Base-by-base conservation (phyloP, 176 grass and related monocot species). In the Zizania latifolia region DNA sequence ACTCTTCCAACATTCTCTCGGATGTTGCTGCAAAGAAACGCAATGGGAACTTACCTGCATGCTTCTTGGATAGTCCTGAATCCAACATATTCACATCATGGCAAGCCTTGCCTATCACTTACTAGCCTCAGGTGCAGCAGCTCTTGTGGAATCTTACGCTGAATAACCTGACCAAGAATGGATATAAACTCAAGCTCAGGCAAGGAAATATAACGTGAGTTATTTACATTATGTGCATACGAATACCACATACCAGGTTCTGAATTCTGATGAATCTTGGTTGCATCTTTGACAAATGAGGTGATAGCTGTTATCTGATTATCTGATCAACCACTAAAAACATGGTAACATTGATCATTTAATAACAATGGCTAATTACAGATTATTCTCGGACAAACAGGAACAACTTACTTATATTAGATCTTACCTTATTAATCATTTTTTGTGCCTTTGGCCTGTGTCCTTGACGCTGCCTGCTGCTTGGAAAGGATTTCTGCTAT, bases 401-500 rank as follows among this genome's bases (percentile, higher is more conserved):
- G 17, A 65, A 65, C 8, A 71, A 36, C 29, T 74, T 41, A 50
- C 32, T 68, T 55, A 54, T 32, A 69, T 28, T 55, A 63, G 54
- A 62, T 63, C 7, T 70, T 45, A 27, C 56, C 21, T 34, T 12
- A 69, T 74, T 32, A 55, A 28, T 38, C 44, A 76, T 39, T 51
- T 59, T 68, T 63, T 86, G 15, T 58, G 45, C 65, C 56, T 79
- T 83, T 64, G 78, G 15, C 68, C 62, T 70, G 62, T 78, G 63
- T 66, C 76, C 76, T 86, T 36, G 77, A 88, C 35, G 78, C 57
- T 43, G 62, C 6, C 68, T 86, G 76, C 75, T 94, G 95, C 44
- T 88, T 90, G 26, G 95, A 81, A 71, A 94, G 82, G 72, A 94
- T 84, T 81, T 92, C 89, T 46, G 86, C 95, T 81, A 98, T 81